phyloP scores from a whole-genome alignment of 192 early-diverging fungal genomes.

The Chytriomyces confervae region DNA sequence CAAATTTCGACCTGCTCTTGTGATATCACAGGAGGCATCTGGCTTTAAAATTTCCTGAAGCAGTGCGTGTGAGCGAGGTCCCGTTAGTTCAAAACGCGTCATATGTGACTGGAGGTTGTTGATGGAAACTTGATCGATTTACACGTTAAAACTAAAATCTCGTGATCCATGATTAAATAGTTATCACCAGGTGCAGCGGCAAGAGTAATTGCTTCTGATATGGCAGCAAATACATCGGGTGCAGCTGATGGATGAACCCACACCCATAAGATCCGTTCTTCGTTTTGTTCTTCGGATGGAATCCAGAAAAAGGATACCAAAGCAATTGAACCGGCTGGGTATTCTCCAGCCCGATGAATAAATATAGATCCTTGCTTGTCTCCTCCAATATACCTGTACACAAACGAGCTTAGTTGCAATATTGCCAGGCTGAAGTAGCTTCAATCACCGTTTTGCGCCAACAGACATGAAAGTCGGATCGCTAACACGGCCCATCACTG shows the following conservation, averaged over 20 bases:
- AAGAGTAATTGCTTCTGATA: constrained; percentile 23
- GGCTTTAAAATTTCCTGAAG: constrained; percentile 68
- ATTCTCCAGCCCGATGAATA: constrained; percentile 59
- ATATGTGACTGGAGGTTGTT: constrained; percentile 46
- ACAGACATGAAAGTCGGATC: constrained; percentile 64
- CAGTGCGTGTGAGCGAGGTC: constrained; percentile 79
- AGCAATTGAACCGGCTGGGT: constrained; percentile 68
- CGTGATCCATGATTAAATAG: neutral
- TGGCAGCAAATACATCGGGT: constrained; percentile 44
- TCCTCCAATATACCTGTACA: constrained; percentile 65
- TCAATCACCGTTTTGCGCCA: constrained; percentile 26
- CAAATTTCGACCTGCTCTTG: constrained; percentile 13
- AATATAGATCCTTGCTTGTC: constrained; percentile 59
- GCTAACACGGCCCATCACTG: constrained; percentile 57
- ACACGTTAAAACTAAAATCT: too few species aligned
- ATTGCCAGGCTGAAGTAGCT: neutral
- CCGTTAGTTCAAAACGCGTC: constrained; percentile 86
- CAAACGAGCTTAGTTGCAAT: neutral
- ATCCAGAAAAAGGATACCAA: constrained; percentile 82
- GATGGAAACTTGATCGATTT: constrained; percentile 10
- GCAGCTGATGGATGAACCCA: constrained; percentile 80
- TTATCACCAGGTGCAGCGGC: neutral
- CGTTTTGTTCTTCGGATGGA: constrained; percentile 42
- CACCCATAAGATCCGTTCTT: constrained; percentile 68
- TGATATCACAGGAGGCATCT: constrained; percentile 8